A percentile compares a stretch with the other conserved stretches of the same genome.
Evolutionary conservation across 1,284 basidiomycete species (phyloP).

Genomic region (Cronartium quercuum): DNA sequence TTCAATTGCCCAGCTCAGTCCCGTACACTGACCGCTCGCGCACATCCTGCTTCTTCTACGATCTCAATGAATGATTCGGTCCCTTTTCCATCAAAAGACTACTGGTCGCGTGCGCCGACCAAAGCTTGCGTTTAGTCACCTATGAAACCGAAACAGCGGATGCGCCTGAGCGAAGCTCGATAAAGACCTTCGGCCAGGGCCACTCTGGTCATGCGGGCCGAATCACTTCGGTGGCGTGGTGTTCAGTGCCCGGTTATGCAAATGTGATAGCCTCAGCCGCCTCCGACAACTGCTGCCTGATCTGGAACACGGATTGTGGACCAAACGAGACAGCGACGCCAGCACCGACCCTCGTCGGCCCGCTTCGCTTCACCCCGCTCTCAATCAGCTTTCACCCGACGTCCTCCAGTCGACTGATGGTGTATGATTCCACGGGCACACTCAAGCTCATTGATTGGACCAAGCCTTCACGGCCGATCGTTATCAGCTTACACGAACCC

Average conservation of each 20-base stretch:
- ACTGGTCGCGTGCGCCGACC: slow-evolving; percentile 24
- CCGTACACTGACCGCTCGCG: slow-evolving; percentile 8
- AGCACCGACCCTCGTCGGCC: slow-evolving; percentile 21
- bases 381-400: slow-evolving; percentile 32
- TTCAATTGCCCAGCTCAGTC: background rate
- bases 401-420: slow-evolving; percentile 24
- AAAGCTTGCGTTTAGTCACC: slow-evolving; percentile 9
- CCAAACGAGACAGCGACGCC: background rate
- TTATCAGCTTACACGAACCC: slow-evolving; percentile 29
- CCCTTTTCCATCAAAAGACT: background rate
- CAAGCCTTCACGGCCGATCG: slow-evolving; percentile 23
- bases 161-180: background rate
- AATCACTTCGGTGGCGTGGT: slow-evolving; percentile 32
- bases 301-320: slow-evolving; percentile 16
- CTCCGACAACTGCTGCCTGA: slow-evolving; percentile 20
- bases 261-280: slow-evolving; percentile 24
- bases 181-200: slow-evolving; percentile 13
- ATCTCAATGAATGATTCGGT: background rate
- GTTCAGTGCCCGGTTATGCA: slow-evolving; percentile 25
- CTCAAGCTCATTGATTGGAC: slow-evolving; percentile 36
- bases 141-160: background rate
- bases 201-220: slow-evolving; percentile 28
- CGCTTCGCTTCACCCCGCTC: slow-evolving; percentile 14
- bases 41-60: slow-evolving; percentile 1
- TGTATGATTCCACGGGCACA: slow-evolving; percentile 27